A percentile compares a stretch with the other conserved stretches of the same genome.
Evolutionary conservation across 306 rosid genomes (phyloP).

Genomic region (Lathyrus aphaca): DNA sequence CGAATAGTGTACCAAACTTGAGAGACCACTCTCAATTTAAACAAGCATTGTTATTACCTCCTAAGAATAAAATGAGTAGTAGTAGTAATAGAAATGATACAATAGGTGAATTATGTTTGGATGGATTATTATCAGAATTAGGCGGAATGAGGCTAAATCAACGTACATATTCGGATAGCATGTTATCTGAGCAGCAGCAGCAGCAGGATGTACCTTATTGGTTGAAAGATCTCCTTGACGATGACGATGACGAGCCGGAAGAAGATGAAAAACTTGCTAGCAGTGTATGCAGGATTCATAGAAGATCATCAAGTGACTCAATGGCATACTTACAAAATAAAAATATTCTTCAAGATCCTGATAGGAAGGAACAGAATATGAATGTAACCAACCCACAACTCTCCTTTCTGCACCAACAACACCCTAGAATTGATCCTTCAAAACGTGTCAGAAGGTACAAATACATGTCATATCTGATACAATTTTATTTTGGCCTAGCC

Average conservation of each 20-base stretch:
- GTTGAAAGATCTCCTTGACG: conserved; percentile 36
- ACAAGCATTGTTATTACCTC: background rate
- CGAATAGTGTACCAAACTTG: conserved; percentile 16
- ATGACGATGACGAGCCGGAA: background rate
- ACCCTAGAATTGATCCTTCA: background rate
- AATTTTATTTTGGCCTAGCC: no score
- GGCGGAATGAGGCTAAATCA: background rate
- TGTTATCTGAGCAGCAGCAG: conserved; percentile 10
- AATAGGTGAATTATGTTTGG: background rate
- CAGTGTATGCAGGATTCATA: background rate
- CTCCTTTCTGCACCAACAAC: background rate
- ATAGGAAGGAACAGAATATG: background rate
- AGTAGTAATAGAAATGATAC: background rate
- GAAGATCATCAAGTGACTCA: conserved; percentile 39
- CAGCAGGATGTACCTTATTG: conserved; percentile 21
- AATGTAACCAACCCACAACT: background rate
- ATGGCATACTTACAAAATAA: conserved; percentile 3
- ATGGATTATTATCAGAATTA: background rate
- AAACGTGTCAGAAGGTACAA: conserved; percentile 24
- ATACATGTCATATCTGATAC: background rate
- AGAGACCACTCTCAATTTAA: conserved; percentile 2
- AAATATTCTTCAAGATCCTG: background rate
- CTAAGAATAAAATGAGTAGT: background rate
- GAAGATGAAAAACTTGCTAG: background rate
- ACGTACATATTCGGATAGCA: conserved; percentile 22